These are phyloP conservation scores for Mrakia gelida DNA, from an alignment of 768 basidiomycete species.

Conservation along the genomic window DNA sequence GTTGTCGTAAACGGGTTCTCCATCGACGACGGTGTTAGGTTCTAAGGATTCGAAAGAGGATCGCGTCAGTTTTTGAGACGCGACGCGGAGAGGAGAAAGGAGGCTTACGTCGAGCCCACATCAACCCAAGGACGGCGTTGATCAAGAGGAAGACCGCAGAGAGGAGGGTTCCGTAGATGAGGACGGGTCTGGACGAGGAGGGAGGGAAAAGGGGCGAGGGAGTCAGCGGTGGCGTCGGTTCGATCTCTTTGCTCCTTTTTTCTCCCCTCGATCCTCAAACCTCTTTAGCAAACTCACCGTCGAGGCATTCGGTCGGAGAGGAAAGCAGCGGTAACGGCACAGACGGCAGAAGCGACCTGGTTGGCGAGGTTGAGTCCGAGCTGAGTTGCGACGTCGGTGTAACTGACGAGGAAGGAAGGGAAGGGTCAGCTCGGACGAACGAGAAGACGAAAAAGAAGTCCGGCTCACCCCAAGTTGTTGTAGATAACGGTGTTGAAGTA, in stretches of 20 bases:
- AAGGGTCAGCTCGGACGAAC: background rate
- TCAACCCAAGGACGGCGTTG: conserved; percentile 38
- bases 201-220: background rate
- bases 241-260: no score
- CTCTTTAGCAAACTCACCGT: background rate
- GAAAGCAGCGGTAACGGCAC: conserved; percentile 43
- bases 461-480: conserved; percentile 3
- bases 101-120: conserved; percentile 31
- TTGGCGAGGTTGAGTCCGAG: conserved; percentile 46
- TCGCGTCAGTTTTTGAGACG: background rate
- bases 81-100: background rate
- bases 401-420: background rate
- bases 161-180: conserved; percentile 44
- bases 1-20: conserved; percentile 25
- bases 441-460: background rate
- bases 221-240: no score
- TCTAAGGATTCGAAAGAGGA: background rate
- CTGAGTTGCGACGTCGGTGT: conserved; percentile 35
- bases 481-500: conserved; percentile 43
- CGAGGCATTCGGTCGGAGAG: conserved; percentile 40
- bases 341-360: conserved; percentile 42
- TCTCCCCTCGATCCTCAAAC: no score
- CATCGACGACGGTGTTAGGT: conserved; percentile 23
- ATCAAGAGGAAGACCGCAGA: conserved; percentile 38
- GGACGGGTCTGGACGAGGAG: conserved; percentile 29